Evolutionary conservation across 805 yeast genomes (phyloP).

Genomic region (Cyberlindnera amylophila): DNA sequence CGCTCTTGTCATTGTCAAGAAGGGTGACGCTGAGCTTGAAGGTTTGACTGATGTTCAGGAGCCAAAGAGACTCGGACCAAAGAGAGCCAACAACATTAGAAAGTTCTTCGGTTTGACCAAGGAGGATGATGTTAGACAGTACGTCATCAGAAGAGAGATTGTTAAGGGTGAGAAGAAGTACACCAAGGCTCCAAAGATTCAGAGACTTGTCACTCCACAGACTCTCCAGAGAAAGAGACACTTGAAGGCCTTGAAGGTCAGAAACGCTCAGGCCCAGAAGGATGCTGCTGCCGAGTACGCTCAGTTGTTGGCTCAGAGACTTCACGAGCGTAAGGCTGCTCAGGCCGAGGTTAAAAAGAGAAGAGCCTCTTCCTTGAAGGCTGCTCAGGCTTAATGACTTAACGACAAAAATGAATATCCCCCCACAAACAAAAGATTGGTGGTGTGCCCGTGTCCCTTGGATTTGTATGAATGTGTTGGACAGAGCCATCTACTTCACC

Average conservation of each 20-base stretch:
- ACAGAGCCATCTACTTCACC: too few relatives aligned
- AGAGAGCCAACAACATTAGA: conserved; percentile 99
- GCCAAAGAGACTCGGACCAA: conserved; percentile 99
- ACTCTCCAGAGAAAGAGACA: conserved; percentile 99
- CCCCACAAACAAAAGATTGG: too few relatives aligned
- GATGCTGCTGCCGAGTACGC: conserved; percentile 99
- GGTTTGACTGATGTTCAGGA: conserved; percentile 93
- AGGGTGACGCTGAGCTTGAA: conserved; percentile 93
- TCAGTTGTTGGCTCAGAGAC: conserved; percentile 96
- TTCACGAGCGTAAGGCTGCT: conserved; percentile 97
- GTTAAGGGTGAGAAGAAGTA: conserved; percentile 97
- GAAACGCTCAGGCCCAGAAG: conserved; percentile 98
- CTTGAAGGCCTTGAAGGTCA: conserved; percentile 87
- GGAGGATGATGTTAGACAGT: conserved; percentile 64
- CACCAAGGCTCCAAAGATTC: conserved; percentile 99
- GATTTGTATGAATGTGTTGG: too few relatives aligned
- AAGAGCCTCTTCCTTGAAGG: conserved; percentile 98
- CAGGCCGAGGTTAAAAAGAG: conserved; percentile 98
- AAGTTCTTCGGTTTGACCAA: conserved; percentile 97
- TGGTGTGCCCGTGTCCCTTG: too few relatives aligned
- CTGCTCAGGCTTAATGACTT: conserved; percentile 27
- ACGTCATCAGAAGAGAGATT: conserved; percentile 97
- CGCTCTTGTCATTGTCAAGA: conserved; percentile 90
- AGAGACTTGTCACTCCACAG: conserved; percentile 99
- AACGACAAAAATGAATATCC: too few relatives aligned